These are phyloP conservation scores for Exophiala sp. DNA, from an alignment of 2,329 filamentous ascomycete genomes.

Conservation along the genomic window DNA sequence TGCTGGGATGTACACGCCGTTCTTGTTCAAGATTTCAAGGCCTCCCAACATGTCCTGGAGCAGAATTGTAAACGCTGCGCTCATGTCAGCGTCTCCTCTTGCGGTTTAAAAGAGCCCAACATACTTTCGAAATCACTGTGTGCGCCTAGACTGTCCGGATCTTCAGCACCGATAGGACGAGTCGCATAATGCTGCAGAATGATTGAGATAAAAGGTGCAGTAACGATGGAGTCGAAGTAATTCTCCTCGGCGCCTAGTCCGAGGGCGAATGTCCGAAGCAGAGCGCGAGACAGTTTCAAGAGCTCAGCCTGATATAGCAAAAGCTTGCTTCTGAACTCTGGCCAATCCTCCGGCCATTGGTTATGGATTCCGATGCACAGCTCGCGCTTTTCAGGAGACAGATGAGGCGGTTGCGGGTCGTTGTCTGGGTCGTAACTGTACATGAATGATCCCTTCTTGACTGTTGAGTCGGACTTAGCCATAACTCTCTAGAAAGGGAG, in stretches of 20 bases:
- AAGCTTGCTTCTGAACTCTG: constrained; percentile 20
- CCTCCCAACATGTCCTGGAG: constrained; percentile 54
- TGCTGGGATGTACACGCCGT: constrained; percentile 43
- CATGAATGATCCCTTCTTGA: constrained; percentile 18
- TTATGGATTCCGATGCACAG: constrained; percentile 9
- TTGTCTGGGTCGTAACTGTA: constrained; percentile 22
- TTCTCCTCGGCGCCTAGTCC: constrained; percentile 52
- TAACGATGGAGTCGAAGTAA: constrained; percentile 51
- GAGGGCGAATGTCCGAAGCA: constrained; percentile 54
- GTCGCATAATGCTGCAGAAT: constrained; percentile 31
- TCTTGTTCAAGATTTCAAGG: constrained; percentile 46
- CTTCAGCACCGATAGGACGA: constrained; percentile 16
- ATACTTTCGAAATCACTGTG: constrained; percentile 53
- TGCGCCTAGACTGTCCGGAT: constrained; percentile 39
- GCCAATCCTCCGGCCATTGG: constrained; percentile 12
- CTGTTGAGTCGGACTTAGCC: not conserved
- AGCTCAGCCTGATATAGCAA: constrained; percentile 21
- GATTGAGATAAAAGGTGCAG: constrained; percentile 28
- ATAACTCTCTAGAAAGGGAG: not conserved
- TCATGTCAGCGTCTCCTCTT: constrained; percentile 29
- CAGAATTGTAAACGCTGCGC: constrained; percentile 46
- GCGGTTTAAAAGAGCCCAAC: constrained; percentile 38
- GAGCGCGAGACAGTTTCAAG: constrained; percentile 48
- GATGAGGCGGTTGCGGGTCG: constrained; percentile 1
- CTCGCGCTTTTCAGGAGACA: constrained; percentile 2